These are phyloP conservation scores for Sporobolomyces pararoseus DNA, from an alignment of 768 basidiomycete genomes.

Conservation along the genomic window DNA sequence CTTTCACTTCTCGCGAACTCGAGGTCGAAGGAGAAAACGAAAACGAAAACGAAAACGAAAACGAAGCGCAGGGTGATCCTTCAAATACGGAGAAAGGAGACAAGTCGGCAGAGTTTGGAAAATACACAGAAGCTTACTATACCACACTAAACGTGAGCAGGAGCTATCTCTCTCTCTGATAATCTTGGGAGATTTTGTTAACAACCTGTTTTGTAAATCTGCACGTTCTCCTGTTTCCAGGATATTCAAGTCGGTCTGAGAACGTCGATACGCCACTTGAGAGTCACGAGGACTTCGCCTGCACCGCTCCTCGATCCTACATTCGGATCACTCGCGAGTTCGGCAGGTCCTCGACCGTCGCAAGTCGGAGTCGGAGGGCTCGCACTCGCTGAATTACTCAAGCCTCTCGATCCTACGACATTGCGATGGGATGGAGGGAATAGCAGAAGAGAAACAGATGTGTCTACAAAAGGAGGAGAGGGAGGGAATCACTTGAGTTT, in stretches of 20 bases:
- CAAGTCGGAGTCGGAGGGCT: slow-evolving; percentile 29
- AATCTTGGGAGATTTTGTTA: not conserved
- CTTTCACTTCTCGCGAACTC: slow-evolving; percentile 31
- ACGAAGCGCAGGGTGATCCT: not conserved
- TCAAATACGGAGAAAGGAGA: not conserved
- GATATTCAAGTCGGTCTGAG: slow-evolving; percentile 37
- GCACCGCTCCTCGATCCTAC: slow-evolving; percentile 32
- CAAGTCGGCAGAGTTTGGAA: slow-evolving; percentile 21
- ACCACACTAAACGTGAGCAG: slow-evolving; percentile 34
- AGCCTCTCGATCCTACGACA: not conserved
- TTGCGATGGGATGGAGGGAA: not conserved
- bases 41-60: not conserved
- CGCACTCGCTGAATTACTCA: slow-evolving; percentile 15
- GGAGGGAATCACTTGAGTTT: slow-evolving; percentile 10
- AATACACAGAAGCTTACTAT: slow-evolving; percentile 39
- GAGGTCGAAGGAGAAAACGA: slow-evolving; percentile 22
- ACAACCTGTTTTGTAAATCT: not conserved
- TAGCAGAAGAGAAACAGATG: not conserved
- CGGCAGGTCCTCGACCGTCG: not conserved
- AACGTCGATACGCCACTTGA: slow-evolving; percentile 39
- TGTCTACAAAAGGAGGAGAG: not conserved
- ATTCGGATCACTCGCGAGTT: slow-evolving; percentile 11
- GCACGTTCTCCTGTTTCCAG: slow-evolving; percentile 3
- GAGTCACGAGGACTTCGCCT: slow-evolving; percentile 19
- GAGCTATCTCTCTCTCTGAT: not conserved